phyloP scores from a whole-genome alignment of 139 green algal species.

The Coccomyxa sp. region DNA sequence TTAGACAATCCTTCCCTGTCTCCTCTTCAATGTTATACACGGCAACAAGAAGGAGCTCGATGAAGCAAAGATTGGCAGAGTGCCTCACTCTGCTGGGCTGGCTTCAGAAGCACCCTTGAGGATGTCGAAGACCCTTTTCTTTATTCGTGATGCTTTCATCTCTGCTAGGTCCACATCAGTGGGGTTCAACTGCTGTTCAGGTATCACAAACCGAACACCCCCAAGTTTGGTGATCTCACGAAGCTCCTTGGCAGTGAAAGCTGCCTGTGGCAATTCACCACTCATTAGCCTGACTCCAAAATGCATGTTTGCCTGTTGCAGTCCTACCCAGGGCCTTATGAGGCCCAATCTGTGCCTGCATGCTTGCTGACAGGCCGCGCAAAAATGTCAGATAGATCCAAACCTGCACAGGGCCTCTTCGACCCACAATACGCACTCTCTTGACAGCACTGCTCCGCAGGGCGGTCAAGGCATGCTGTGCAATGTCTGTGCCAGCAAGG shows the following conservation, averaged over 20 bases:
- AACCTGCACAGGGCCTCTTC: conserved; percentile 80
- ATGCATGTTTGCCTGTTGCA: not conserved
- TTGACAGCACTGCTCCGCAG: conserved; percentile 47
- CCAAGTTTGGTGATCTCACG: conserved; percentile 78
- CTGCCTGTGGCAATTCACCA: conserved; percentile 55
- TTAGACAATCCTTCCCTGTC: not conserved
- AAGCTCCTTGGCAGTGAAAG: conserved; percentile 95
- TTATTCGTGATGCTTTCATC: conserved; percentile 54
- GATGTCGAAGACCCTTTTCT: conserved; percentile 59
- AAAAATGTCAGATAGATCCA: too few species aligned
- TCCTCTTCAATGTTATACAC: not conserved
- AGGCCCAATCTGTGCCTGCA: too few species aligned
- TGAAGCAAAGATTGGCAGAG: not conserved
- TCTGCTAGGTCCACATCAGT: conserved; percentile 39
- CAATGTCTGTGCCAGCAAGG: conserved; percentile 81
- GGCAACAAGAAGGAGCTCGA: not conserved
- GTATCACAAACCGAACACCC: conserved; percentile 34
- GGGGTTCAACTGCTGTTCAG: conserved; percentile 14
- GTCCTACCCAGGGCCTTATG: too few species aligned
- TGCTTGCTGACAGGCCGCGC: too few species aligned
- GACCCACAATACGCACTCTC: conserved; percentile 76
- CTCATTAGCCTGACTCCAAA: not conserved
- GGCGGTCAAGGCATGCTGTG: conserved; percentile 58
- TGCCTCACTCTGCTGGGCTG: not conserved
- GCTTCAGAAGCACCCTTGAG: conserved; percentile 28